Percentiles rank a stretch among this genome's conserved stretches.
Conservation (phyloP, 148 eudicot species). For the Oxyria digyna region DNA sequence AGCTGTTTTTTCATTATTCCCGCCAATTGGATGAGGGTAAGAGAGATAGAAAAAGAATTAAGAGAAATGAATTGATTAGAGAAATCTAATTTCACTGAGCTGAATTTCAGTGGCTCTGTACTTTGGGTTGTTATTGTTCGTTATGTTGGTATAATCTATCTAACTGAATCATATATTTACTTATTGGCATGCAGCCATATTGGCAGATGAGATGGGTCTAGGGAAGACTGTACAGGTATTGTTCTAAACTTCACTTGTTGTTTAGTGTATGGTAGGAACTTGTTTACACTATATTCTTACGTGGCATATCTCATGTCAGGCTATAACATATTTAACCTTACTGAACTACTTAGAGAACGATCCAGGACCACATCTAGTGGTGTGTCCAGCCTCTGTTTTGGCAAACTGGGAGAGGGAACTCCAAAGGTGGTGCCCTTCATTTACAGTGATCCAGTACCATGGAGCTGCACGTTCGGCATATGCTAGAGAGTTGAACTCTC, state of each 20-base stretch:
- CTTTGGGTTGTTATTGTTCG: neutral
- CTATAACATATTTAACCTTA: slow-evolving; percentile 80
- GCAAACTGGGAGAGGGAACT: slow-evolving; percentile 99
- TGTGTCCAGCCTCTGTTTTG: slow-evolving; percentile 95
- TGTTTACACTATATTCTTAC: neutral
- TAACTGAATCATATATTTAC: neutral
- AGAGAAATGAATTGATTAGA: neutral
- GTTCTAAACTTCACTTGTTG: neutral
- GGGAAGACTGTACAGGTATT: slow-evolving; percentile 94
- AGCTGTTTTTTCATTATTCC: neutral
- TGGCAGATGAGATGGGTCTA: slow-evolving; percentile 99
- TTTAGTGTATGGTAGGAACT: neutral
- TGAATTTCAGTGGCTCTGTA: neutral
- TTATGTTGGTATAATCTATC: neutral
- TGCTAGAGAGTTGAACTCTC: slow-evolving; percentile 57
- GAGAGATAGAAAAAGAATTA: neutral
- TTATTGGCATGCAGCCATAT: slow-evolving; percentile 60
- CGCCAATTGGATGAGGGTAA: neutral
- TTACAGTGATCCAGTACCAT: slow-evolving; percentile 75
- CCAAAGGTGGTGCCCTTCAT: slow-evolving; percentile 85
- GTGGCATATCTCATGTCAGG: slow-evolving; percentile 32
- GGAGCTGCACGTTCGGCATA: slow-evolving; percentile 72
- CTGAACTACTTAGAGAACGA: slow-evolving; percentile 81
- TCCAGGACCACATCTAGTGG: slow-evolving; percentile 93
- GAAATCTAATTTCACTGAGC: neutral